phyloP scores from a whole-genome alignment of 805 yeast species.

The Lipomyces oligophaga region DNA sequence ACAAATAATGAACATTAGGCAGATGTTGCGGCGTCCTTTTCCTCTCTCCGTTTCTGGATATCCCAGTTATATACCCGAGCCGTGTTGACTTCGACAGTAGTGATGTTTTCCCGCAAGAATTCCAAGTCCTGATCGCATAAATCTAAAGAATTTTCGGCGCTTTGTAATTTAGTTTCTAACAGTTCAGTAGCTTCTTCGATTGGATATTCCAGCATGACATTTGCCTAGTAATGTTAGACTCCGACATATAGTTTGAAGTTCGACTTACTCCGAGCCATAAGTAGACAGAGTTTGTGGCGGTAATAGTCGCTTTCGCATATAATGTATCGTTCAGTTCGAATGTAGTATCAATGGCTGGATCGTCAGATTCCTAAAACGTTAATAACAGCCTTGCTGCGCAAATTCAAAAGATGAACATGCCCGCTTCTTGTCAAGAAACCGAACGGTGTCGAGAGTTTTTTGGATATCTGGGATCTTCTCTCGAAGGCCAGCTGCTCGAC shows the following conservation, averaged over 20 bases:
- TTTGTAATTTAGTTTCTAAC: slow-evolving; percentile 55
- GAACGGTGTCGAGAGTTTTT: slow-evolving; percentile 74
- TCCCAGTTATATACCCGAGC: slow-evolving; percentile 56
- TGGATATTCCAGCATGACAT: slow-evolving; percentile 93
- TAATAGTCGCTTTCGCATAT: slow-evolving; percentile 74
- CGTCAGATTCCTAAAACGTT: slow-evolving; percentile 35
- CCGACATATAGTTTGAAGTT: neutral
- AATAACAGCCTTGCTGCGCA: slow-evolving; percentile 8
- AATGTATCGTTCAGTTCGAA: slow-evolving; percentile 92
- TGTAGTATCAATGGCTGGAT: slow-evolving; percentile 56
- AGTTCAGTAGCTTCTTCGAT: slow-evolving; percentile 79
- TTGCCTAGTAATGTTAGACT: slow-evolving; percentile 60
- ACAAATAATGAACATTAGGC: neutral
- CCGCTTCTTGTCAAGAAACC: slow-evolving; percentile 51
- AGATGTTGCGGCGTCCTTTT: slow-evolving; percentile 10
- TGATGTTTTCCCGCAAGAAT: slow-evolving; percentile 79
- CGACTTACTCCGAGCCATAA: slow-evolving; percentile 76
- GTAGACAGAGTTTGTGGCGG: slow-evolving; percentile 61
- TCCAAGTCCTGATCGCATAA: slow-evolving; percentile 80
- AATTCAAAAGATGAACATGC: slow-evolving; percentile 21
- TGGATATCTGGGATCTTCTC: slow-evolving; percentile 87
- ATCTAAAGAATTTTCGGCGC: slow-evolving; percentile 56
- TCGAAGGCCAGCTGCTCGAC: slow-evolving; percentile 46
- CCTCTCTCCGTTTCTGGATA: slow-evolving; percentile 36
- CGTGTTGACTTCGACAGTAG: slow-evolving; percentile 96